These are phyloP conservation scores for Spinellus fusiger DNA, from an alignment of 192 early-diverging fungal genomes.

Conservation along the genomic window DNA sequence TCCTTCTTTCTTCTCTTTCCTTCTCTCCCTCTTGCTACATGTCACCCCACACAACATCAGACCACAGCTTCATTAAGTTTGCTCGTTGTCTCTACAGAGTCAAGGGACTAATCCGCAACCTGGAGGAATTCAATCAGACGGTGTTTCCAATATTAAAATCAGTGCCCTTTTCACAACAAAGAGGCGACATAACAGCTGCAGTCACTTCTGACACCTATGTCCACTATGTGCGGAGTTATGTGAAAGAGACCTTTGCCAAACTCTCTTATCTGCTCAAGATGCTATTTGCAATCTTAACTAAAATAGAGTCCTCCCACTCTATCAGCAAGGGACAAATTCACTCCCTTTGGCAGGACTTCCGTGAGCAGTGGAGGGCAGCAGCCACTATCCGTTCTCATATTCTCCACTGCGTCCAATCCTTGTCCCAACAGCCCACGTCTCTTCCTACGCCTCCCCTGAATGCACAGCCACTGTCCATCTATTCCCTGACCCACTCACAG, in stretches of 20 bases:
- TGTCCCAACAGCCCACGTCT: not conserved
- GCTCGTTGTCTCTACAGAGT: conserved; percentile 19
- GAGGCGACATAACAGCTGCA: not conserved
- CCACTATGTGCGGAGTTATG: conserved; percentile 2
- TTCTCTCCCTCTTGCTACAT: not conserved
- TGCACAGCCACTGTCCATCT: not conserved
- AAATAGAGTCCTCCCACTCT: conserved; percentile 10
- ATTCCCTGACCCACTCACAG: too few species aligned
- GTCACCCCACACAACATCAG: not conserved
- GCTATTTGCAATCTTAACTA: conserved; percentile 11
- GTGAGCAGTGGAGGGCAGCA: conserved; percentile 13
- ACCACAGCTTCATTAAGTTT: conserved; percentile 19
- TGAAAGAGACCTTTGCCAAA: conserved; percentile 6
- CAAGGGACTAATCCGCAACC: conserved; percentile 13
- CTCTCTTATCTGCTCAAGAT: conserved; percentile 14
- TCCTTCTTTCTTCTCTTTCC: not conserved
- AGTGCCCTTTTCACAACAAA: not conserved
- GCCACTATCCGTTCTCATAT: not conserved
- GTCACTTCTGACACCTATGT: not conserved
- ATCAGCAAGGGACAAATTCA: conserved; percentile 12
- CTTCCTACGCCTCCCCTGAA: not conserved
- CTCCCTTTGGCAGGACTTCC: conserved; percentile 9
- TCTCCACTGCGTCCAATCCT: not conserved
- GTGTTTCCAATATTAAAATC: conserved; percentile 1
- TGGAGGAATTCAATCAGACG: conserved; percentile 4